Base-by-base conservation (phyloP, 2,329 filamentous ascomycete species). In the Venturia nashicola region DNA sequence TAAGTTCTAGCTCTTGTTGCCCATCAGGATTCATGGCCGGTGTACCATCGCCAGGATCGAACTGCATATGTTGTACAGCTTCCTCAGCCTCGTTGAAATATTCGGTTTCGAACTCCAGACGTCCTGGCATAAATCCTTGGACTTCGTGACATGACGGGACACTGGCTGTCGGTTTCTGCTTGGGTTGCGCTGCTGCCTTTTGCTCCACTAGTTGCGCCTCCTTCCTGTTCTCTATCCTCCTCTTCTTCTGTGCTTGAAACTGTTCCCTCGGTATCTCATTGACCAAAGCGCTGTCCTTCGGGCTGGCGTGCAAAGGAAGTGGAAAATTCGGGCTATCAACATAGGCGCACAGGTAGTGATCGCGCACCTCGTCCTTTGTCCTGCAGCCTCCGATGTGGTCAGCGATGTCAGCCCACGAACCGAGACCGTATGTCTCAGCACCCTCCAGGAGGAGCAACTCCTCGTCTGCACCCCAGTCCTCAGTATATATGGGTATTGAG, bases 41-140 rank as follows among this genome's bases (percentile, higher is more conserved):
- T 68, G 96, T 81, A 65, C 94, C 94, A 76, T 97, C 93, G 34
- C 94, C 94, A 0, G 94, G 93, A 65, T 97, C 93, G 71, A 99
- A 99, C 67, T 95, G 89, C 92, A 99, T 97, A 67, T 96, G 87
- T 74, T 99, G 94, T 2, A 99, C 94, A 0, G 93, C 93, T 76
- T 97, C 95, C 77, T 99, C 94, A 0, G 94, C 94, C 71, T 99
- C 94, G 71, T 99, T 99, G 71, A 93, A 90, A 72, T 96, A 94
- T 71, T 99, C 94, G 0, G 90, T 97, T 79, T 99, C 94, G 68
- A 99, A 99, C 72, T 99, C 94, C 68, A 99, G 77, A 48, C 94
- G 91, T 55, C 94, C 94, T 3, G 94, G 94, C 94, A 99, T 99
- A 74, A 96, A 99, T 3, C 94, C 94, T 75, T 97, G 91, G 44